Evolutionary conservation across 2,329 filamentous ascomycete species (phyloP).

Genomic region (Diaporthe velutina): DNA sequence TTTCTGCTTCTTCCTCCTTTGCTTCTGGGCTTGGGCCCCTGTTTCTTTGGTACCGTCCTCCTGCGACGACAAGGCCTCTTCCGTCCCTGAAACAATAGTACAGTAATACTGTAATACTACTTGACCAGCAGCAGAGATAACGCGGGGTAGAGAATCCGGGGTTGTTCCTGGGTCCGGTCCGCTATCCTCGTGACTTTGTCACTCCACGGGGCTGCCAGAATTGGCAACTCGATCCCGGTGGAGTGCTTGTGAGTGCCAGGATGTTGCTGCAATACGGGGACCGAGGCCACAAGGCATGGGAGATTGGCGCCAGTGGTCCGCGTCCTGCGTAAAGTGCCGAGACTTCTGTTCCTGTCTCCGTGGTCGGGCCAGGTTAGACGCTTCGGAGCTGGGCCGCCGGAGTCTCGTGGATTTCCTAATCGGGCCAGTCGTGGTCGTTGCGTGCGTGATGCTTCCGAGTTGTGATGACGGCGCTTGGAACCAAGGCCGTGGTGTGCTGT

Average conservation of each 20-base stretch:
- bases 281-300: not conserved
- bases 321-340: slow-evolving; percentile 33
- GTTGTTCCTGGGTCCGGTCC: not conserved
- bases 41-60: not conserved
- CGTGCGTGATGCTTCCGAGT: slow-evolving; percentile 22
- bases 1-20: not conserved
- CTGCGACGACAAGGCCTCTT: not conserved
- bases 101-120: not conserved
- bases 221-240: slow-evolving; percentile 6
- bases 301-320: slow-evolving; percentile 22
- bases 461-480: not conserved
- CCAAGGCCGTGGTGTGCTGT: not conserved
- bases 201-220: slow-evolving; percentile 33
- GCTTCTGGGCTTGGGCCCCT: not conserved
- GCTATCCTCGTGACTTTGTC: slow-evolving; percentile 26
- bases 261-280: slow-evolving; percentile 18
- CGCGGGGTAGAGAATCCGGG: slow-evolving; percentile 28
- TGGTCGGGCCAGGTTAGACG: slow-evolving; percentile 19
- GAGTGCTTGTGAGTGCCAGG: not conserved
- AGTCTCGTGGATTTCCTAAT: slow-evolving; percentile 37
- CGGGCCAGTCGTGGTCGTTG: slow-evolving; percentile 13
- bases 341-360: slow-evolving; percentile 10
- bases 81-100: not conserved
- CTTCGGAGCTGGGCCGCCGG: slow-evolving; percentile 38
- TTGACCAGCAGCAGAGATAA: slow-evolving; percentile 8